These are phyloP conservation scores for Diaporthe vaccinii DNA, from an alignment of 2,329 filamentous ascomycete species.

Conservation along the genomic window DNA sequence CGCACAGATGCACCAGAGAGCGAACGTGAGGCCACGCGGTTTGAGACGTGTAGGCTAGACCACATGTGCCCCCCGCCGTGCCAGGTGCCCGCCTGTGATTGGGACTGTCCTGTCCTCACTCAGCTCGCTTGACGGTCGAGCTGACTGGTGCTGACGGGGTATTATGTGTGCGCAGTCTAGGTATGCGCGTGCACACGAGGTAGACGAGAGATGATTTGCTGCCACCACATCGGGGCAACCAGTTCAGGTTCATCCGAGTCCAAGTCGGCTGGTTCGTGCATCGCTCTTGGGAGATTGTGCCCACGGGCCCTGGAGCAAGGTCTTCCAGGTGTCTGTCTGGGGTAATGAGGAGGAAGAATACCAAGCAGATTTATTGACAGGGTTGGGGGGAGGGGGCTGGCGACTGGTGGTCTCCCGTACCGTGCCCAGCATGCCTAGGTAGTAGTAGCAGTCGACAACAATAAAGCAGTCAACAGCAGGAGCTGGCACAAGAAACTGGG, in stretches of 20 bases:
- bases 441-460: no score
- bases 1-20: not conserved
- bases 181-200: not conserved
- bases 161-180: not conserved
- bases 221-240: not conserved
- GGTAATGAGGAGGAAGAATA: not conserved
- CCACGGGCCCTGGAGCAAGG: no score
- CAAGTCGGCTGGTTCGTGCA: not conserved
- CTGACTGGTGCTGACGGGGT: constrained; percentile 31
- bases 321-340: not conserved
- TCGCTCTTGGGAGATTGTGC: not conserved
- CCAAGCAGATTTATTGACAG: not conserved
- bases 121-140: constrained; percentile 25
- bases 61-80: constrained; percentile 17
- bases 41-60: not conserved
- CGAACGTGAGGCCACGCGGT: constrained; percentile 16
- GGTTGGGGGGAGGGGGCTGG: not conserved
- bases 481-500: not conserved
- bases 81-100: constrained; percentile 26
- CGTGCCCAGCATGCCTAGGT: not conserved
- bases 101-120: constrained; percentile 20
- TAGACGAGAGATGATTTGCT: not conserved
- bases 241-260: not conserved
- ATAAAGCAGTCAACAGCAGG: no score
- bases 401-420: not conserved